phyloP scores from a whole-genome alignment of 306 rosid species.

The Cicer chorassanicum region DNA sequence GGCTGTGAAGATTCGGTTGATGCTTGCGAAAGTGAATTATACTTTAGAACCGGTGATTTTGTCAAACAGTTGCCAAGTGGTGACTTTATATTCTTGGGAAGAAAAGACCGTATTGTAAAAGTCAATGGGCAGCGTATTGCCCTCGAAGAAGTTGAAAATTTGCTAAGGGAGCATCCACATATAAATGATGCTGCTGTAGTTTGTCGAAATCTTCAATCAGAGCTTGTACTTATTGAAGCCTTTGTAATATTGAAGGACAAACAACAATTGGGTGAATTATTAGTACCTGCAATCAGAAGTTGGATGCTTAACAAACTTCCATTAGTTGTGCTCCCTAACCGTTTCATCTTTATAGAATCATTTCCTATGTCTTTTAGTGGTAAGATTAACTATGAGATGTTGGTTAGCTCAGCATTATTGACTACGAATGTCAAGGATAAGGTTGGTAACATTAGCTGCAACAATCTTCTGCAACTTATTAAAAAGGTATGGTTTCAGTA shows the following conservation, averaged over 20 bases:
- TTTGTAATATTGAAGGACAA: constrained; percentile 64
- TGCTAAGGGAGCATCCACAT: constrained; percentile 71
- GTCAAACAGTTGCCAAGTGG: constrained; percentile 72
- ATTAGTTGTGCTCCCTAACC: constrained; percentile 63
- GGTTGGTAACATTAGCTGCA: constrained; percentile 48
- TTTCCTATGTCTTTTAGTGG: constrained; percentile 78
- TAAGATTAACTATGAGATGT: constrained; percentile 72
- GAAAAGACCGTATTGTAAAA: constrained; percentile 84
- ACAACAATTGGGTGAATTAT: constrained; percentile 52
- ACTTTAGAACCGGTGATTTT: constrained; percentile 78
- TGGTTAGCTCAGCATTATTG: constrained; percentile 52
- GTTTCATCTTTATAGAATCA: constrained; percentile 59
- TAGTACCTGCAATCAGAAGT: constrained; percentile 62
- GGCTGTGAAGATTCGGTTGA: constrained; percentile 44
- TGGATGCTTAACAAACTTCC: constrained; percentile 81
- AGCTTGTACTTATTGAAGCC: constrained; percentile 61
- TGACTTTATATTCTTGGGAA: constrained; percentile 82
- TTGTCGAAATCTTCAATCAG: constrained; percentile 56
- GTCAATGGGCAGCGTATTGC: constrained; percentile 80
- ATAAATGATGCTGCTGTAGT: constrained; percentile 71
- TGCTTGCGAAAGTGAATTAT: constrained; percentile 45
- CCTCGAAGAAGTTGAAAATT: constrained; percentile 77
- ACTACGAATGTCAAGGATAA: constrained; percentile 48
- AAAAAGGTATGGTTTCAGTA: constrained; percentile 60
- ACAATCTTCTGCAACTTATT: constrained; percentile 61